Percentiles rank a stretch among this genome's conserved stretches.
phyloP scores from a whole-genome alignment of 2,329 filamentous ascomycete species.

The Alternaria novae-zelandiae region DNA sequence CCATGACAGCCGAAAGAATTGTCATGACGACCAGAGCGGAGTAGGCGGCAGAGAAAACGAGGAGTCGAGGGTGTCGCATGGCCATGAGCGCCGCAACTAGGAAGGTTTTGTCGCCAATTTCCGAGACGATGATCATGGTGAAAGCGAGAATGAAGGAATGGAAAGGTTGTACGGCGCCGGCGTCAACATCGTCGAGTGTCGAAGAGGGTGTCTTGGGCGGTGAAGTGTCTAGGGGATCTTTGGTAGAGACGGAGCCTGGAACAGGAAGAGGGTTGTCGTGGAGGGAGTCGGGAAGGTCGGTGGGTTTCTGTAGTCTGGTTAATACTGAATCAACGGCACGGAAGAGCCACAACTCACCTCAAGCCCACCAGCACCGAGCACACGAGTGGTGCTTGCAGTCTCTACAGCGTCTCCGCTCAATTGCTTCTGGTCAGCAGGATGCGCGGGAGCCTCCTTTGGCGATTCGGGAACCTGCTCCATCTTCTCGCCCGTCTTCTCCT shows the following conservation, averaged over 20 bases:
- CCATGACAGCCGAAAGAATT: constrained; percentile 86
- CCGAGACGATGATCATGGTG: constrained; percentile 96
- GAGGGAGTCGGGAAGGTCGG: constrained; percentile 78
- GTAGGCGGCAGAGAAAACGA: constrained; percentile 96
- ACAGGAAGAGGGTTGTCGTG: constrained; percentile 76
- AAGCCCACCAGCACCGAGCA: constrained; percentile 47
- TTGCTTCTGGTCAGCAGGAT: constrained; percentile 81
- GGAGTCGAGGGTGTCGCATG: constrained; percentile 92
- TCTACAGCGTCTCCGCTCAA: constrained; percentile 26
- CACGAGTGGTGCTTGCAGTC: constrained; percentile 20
- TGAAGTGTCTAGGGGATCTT: constrained; percentile 59
- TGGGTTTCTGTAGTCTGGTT: constrained; percentile 68
- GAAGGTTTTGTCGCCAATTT: constrained; percentile 98
- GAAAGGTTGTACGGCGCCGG: constrained; percentile 74
- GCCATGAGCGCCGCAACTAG: constrained; percentile 97
- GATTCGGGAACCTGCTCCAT: constrained; percentile 77
- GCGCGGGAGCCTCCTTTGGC: constrained; percentile 82
- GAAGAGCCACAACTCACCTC: constrained; percentile 32
- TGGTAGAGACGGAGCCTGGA: constrained; percentile 67
- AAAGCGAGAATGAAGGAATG: constrained; percentile 93
- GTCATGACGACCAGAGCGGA: constrained; percentile 93
- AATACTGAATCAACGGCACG: constrained; percentile 4
- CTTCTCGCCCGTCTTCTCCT: constrained; percentile 69
- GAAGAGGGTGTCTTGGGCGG: constrained; percentile 32
- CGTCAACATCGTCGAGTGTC: constrained; percentile 52